A percentile compares a stretch with the other conserved stretches of the same genome.
Conservation (phyloP, 2,329 filamentous ascomycete genomes). For the Xylariales sp. region DNA sequence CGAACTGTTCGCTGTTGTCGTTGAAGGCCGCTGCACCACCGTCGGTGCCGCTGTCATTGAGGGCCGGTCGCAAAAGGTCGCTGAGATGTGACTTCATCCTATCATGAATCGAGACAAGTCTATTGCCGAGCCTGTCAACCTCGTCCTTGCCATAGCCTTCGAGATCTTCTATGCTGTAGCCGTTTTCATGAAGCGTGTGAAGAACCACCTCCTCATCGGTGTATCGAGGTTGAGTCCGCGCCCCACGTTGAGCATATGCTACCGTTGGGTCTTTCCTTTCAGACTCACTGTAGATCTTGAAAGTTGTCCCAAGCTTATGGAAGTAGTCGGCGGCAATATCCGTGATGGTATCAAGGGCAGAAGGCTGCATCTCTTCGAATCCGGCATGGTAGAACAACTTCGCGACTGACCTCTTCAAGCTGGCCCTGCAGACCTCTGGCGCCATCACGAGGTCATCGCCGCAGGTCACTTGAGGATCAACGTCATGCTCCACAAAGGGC, state of each 20-base stretch:
- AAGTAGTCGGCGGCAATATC: conserved; percentile 90
- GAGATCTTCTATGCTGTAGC: conserved; percentile 73
- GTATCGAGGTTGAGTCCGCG: conserved; percentile 59
- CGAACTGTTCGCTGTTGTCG: conserved; percentile 94
- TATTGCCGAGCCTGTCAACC: conserved; percentile 76
- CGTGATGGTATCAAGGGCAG: conserved; percentile 83
- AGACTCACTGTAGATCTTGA: conserved; percentile 78
- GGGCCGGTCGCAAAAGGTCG: conserved; percentile 87
- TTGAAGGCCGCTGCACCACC: conserved; percentile 82
- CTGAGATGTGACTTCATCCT: conserved; percentile 89
- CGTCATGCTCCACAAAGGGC: conserved; percentile 81
- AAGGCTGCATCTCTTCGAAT: conserved; percentile 95
- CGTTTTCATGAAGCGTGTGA: conserved; percentile 80
- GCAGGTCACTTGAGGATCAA: conserved; percentile 82
- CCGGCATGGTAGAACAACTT: conserved; percentile 95
- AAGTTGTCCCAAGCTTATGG: conserved; percentile 70
- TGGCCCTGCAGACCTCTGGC: conserved; percentile 73
- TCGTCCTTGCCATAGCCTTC: conserved; percentile 91
- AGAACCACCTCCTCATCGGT: conserved; percentile 81
- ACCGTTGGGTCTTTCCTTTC: conserved; percentile 63
- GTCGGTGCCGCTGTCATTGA: conserved; percentile 75
- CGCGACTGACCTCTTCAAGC: conserved; percentile 83
- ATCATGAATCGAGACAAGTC: conserved; percentile 81
- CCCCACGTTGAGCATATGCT: conserved; percentile 33
- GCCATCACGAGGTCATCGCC: conserved; percentile 88